These are phyloP conservation scores for Barnettozyma botsteinii DNA, from an alignment of 805 yeast genomes.

Conservation along the genomic window DNA sequence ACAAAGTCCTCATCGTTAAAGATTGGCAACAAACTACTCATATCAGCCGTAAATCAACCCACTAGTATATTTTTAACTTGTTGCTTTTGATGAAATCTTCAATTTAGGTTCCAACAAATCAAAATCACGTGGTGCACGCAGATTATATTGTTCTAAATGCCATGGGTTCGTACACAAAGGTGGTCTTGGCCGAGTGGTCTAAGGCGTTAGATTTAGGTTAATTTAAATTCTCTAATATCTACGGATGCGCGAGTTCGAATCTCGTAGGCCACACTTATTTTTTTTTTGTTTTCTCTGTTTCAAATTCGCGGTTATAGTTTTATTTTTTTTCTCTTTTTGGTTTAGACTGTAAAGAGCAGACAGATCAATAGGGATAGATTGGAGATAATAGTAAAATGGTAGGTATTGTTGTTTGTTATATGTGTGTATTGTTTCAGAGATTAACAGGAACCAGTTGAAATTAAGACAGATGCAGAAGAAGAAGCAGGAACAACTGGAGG, in stretches of 20 bases:
- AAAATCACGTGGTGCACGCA: too few species aligned
- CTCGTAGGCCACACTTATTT: conserved; percentile 19
- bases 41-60: too few species aligned
- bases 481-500: conserved; percentile 41
- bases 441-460: conserved; percentile 35
- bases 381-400: conserved; percentile 3
- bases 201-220: conserved; percentile 41
- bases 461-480: conserved; percentile 54
- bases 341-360: too few species aligned
- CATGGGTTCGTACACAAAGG: conserved; percentile 9
- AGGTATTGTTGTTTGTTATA: neutral
- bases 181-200: conserved; percentile 41
- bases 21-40: conserved; percentile 47
- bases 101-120: too few species aligned
- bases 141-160: neutral
- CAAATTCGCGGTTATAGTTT: neutral
- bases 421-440: too few species aligned
- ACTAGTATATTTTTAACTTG: too few species aligned
- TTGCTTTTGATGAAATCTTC: too few species aligned
- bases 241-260: conserved; percentile 24
- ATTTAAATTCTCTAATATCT: conserved; percentile 35
- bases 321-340: neutral
- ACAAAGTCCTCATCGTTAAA: conserved; percentile 64
- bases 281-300: conserved; percentile 11
- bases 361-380: neutral